phyloP scores from a whole-genome alignment of 306 rosid genomes.

The Gastrolobium villosum region DNA sequence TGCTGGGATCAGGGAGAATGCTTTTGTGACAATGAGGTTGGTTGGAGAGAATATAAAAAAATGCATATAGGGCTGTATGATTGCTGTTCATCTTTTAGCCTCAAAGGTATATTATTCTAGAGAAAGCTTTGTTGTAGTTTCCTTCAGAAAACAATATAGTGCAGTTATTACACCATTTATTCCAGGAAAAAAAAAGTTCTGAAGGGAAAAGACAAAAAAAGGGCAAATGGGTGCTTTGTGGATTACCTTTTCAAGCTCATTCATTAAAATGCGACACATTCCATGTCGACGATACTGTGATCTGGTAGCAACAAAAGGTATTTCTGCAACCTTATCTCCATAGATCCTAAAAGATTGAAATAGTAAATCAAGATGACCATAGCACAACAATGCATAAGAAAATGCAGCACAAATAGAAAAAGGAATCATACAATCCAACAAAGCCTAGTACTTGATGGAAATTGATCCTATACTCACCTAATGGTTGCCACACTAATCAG shows the following conservation, averaged over 20 bases:
- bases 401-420: conserved; percentile 19
- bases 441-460: conserved; percentile 14
- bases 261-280: conserved; percentile 85
- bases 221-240: neutral
- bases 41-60: too few relatives aligned
- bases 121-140: neutral
- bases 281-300: conserved; percentile 85
- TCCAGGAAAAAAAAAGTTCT: neutral
- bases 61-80: too few relatives aligned
- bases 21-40: too few relatives aligned
- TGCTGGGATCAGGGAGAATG: too few relatives aligned
- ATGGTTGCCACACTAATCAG: conserved; percentile 79
- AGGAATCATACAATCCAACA: conserved; percentile 19
- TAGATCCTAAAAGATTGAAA: conserved; percentile 63
- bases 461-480: conserved; percentile 65
- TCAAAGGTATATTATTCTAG: too few relatives aligned
- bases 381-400: conserved; percentile 15
- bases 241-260: conserved; percentile 86
- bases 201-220: neutral
- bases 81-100: too few relatives aligned
- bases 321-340: conserved; percentile 86
- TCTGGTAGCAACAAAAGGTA: conserved; percentile 87
- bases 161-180: neutral
- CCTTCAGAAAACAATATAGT: neutral
- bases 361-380: conserved; percentile 30